Evolutionary conservation across 176 grass and related monocot genomes (phyloP).

Genomic region (Triticum aestivum): DNA sequence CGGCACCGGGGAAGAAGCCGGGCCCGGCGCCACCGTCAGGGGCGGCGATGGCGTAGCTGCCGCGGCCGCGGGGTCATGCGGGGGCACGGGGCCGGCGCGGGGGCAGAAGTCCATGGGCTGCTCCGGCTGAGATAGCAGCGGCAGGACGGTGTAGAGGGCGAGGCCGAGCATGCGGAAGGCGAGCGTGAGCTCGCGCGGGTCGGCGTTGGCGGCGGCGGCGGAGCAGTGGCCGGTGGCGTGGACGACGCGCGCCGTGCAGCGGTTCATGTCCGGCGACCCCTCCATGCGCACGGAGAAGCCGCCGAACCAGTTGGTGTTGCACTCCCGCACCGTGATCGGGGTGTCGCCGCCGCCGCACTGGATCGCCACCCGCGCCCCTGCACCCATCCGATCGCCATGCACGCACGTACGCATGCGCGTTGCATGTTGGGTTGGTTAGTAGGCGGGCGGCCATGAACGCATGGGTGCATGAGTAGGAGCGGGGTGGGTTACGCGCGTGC

Average conservation of each 20-base stretch:
- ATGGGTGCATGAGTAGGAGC: neutral
- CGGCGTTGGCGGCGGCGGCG: neutral
- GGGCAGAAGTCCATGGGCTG: conserved; percentile 66
- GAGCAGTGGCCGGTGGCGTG: conserved; percentile 56
- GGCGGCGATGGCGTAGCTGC: neutral
- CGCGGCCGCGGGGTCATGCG: neutral
- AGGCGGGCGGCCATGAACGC: neutral
- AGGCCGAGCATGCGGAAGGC: conserved; percentile 66
- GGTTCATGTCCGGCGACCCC: conserved; percentile 69
- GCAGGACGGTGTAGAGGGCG: conserved; percentile 67
- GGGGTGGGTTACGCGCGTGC: neutral
- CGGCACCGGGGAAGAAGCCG: neutral
- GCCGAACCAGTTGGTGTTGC: conserved; percentile 90
- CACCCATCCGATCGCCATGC: neutral
- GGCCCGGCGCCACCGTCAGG: neutral
- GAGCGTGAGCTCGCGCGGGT: conserved; percentile 51
- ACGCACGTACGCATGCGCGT: neutral
- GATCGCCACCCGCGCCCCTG: conserved; percentile 74
- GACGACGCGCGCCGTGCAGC: conserved; percentile 75
- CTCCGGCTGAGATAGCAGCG: conserved; percentile 64
- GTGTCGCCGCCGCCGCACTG: conserved; percentile 57
- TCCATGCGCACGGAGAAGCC: conserved; percentile 67
- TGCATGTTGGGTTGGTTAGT: neutral
- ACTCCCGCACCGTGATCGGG: conserved; percentile 42
- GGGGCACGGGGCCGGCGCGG: neutral